Evolutionary conservation across 306 rosid species (phyloP).

Genomic region (Sicyos baderoa): DNA sequence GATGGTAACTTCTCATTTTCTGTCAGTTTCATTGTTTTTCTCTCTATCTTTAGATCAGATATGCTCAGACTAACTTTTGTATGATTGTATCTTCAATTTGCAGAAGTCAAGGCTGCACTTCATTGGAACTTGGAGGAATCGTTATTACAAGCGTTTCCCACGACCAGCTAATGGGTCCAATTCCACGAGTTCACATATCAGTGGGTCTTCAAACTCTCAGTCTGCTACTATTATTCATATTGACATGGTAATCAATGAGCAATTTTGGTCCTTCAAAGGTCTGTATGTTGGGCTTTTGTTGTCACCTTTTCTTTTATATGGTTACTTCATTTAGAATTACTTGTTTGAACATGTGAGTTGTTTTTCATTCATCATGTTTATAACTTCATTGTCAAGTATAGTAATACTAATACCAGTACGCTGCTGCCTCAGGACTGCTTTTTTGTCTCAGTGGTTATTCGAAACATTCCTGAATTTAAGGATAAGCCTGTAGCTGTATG

Average conservation of each 20-base stretch:
- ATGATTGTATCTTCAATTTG: slow-evolving; percentile 51
- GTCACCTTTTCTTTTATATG: slow-evolving; percentile 1
- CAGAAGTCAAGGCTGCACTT: slow-evolving; percentile 90
- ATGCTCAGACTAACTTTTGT: slow-evolving; percentile 23
- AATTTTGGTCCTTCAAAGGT: slow-evolving; percentile 7
- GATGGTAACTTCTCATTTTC: background rate
- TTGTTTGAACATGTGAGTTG: background rate
- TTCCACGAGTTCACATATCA: slow-evolving; percentile 19
- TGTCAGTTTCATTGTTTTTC: slow-evolving; percentile 18
- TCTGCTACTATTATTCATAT: slow-evolving; percentile 54
- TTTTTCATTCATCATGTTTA: background rate
- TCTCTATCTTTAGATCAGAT: background rate
- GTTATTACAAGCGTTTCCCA: slow-evolving; percentile 70
- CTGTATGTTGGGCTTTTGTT: slow-evolving; percentile 8
- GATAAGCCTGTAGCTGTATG: slow-evolving; percentile 87
- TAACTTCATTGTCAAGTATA: slow-evolving; percentile 14
- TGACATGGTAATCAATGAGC: slow-evolving; percentile 60
- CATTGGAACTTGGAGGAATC: slow-evolving; percentile 90
- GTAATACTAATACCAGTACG: slow-evolving; percentile 26
- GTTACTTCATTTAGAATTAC: slow-evolving; percentile 2
- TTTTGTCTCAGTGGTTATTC: slow-evolving; percentile 80
- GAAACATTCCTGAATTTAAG: slow-evolving; percentile 51
- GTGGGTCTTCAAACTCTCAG: slow-evolving; percentile 24
- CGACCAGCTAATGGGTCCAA: slow-evolving; percentile 34
- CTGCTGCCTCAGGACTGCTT: slow-evolving; percentile 71